These are phyloP conservation scores for Suillus discolor DNA, from an alignment of 768 basidiomycete species.

Conservation along the genomic window DNA sequence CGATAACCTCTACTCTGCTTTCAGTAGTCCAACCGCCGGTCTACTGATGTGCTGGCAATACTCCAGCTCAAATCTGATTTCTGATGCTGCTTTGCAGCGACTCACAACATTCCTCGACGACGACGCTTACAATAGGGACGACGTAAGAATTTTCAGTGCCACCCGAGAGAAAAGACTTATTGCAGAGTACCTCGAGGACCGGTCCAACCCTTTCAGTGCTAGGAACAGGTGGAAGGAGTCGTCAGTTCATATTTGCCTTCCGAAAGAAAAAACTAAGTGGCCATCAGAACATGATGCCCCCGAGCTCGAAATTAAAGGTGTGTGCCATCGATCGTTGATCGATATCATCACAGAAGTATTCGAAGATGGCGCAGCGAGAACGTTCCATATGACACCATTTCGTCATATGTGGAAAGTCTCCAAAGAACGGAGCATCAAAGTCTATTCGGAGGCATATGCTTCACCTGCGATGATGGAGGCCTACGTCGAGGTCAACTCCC, in stretches of 20 bases:
- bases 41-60: background rate
- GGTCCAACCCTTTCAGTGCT: slow-evolving; percentile 6
- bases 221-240: slow-evolving; percentile 13
- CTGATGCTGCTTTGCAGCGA: slow-evolving; percentile 13
- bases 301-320: background rate
- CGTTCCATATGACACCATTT: slow-evolving; percentile 30
- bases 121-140: slow-evolving; percentile 17
- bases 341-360: slow-evolving; percentile 9
- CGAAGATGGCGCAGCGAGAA: background rate
- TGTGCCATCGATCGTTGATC: slow-evolving; percentile 7
- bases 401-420: slow-evolving; percentile 24
- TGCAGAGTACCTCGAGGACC: slow-evolving; percentile 1
- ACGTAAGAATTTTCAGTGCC: slow-evolving; percentile 24
- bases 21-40: background rate
- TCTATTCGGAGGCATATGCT: too few relatives aligned
- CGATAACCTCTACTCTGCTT: background rate
- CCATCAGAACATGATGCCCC: background rate
- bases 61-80: background rate
- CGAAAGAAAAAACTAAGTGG: slow-evolving; percentile 7
- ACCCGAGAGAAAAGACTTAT: background rate
- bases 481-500: too few relatives aligned
- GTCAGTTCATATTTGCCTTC: slow-evolving; percentile 6
- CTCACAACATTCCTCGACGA: too few relatives aligned
- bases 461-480: too few relatives aligned
- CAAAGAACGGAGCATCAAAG: too few relatives aligned